phyloP scores from a whole-genome alignment of 139 green algal genomes.

The Marvania coccoides region DNA sequence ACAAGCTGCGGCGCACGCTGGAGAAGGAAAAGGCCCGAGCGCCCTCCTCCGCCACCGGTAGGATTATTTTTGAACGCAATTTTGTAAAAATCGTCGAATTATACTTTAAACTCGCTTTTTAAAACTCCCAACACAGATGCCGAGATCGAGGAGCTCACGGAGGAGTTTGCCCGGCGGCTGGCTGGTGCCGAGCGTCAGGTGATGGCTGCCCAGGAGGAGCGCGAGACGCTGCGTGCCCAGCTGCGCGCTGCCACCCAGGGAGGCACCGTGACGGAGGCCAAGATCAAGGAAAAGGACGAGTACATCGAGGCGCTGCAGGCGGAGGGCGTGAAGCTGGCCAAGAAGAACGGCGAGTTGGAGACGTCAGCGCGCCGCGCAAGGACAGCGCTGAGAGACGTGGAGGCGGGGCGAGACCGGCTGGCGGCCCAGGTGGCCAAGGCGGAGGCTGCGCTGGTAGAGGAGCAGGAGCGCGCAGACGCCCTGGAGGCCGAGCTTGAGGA shows the following conservation, averaged over 20 bases:
- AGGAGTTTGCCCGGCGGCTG: slow-evolving; percentile 74
- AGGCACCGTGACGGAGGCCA: slow-evolving; percentile 29
- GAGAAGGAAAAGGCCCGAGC: slow-evolving; percentile 6
- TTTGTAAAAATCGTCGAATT: too few species aligned
- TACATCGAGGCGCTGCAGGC: slow-evolving; percentile 37
- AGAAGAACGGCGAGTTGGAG: slow-evolving; percentile 39
- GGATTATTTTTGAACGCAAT: too few species aligned
- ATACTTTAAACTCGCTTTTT: too few species aligned
- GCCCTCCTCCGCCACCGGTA: slow-evolving; percentile 4
- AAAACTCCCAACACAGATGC: slow-evolving; percentile 27
- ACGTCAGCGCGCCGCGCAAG: slow-evolving; percentile 10
- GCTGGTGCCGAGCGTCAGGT: slow-evolving; percentile 43
- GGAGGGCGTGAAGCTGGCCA: slow-evolving; percentile 27
- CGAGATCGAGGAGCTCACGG: slow-evolving; percentile 70
- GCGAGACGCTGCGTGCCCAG: slow-evolving; percentile 27
- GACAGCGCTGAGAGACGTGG: slow-evolving; percentile 4
- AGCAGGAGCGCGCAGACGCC: slow-evolving; percentile 2
- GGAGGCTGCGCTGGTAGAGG: slow-evolving; percentile 12
- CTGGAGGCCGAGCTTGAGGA: slow-evolving; percentile 5
- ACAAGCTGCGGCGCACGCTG: slow-evolving; percentile 55
- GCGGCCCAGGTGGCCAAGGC: neutral
- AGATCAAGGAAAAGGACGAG: slow-evolving; percentile 34
- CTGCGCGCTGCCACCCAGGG: slow-evolving; percentile 32
- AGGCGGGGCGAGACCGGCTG: slow-evolving; percentile 31
- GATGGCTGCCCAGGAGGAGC: slow-evolving; percentile 45